Evolutionary conservation across 495 filamentous ascomycete species (phyloP).

Genomic region (Neurospora hispaniola): DNA sequence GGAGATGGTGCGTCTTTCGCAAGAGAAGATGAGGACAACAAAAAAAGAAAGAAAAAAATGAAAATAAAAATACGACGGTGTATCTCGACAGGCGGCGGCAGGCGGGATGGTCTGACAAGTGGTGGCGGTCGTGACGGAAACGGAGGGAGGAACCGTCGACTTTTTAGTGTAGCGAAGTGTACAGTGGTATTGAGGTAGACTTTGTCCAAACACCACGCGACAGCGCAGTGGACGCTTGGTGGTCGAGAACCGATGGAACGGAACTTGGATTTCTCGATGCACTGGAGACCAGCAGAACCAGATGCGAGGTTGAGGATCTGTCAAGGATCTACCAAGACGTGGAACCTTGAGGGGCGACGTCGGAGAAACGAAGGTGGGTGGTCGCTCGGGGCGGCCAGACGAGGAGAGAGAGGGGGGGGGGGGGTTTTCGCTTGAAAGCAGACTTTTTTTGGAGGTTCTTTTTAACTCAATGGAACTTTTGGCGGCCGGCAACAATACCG

Average conservation of each 20-base stretch:
- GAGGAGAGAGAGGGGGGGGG: not conserved
- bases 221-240: not conserved
- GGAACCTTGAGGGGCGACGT: not conserved
- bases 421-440: not conserved
- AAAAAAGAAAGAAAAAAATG: not conserved
- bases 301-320: not conserved
- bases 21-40: too few relatives aligned
- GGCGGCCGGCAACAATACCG: not conserved
- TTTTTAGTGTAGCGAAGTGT: not conserved
- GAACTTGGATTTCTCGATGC: not conserved
- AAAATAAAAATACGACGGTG: not conserved
- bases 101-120: not conserved
- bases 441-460: not conserved
- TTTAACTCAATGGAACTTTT: not conserved
- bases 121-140: not conserved
- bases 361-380: not conserved
- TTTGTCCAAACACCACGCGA: not conserved
- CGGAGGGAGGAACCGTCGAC: not conserved
- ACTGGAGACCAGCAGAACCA: not conserved
- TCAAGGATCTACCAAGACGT: not conserved
- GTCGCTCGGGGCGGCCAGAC: not conserved
- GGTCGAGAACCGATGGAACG: not conserved
- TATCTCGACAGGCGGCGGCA: not conserved
- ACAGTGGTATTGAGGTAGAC: not conserved
- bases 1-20: not conserved